Conservation (phyloP, 139 green algal species). For the Diplosphaera chodatii region DNA sequence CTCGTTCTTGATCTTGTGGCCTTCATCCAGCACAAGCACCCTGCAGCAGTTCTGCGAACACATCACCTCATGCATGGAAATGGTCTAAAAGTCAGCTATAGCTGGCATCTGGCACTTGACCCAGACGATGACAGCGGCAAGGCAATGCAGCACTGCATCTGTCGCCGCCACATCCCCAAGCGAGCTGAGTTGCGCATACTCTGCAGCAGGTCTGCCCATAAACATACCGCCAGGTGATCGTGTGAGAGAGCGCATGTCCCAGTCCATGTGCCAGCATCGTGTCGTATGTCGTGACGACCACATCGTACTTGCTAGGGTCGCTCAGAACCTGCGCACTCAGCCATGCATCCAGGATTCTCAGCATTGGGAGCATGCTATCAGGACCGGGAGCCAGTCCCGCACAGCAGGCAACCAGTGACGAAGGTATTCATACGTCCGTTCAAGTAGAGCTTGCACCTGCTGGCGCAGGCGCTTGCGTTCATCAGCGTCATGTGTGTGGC, state of each 20-base stretch:
- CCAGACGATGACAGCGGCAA: no score
- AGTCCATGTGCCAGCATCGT: slow-evolving; percentile 47
- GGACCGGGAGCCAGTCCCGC: no score
- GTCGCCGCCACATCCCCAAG: no score
- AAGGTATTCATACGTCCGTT: no score
- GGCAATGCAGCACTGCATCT: no score
- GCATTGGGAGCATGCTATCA: no score
- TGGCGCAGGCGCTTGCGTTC: slow-evolving; percentile 43
- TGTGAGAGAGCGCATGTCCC: slow-evolving; percentile 26
- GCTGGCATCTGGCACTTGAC: no score
- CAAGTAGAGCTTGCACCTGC: slow-evolving; percentile 11
- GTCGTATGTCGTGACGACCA: slow-evolving; percentile 64
- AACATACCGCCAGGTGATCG: slow-evolving; percentile 28
- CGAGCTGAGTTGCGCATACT: no score
- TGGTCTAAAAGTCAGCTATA: no score
- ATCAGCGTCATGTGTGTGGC: slow-evolving; percentile 36
- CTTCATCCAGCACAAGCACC: slow-evolving; percentile 35
- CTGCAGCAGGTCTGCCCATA: no score
- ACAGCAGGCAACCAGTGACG: no score
- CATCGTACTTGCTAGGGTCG: slow-evolving; percentile 53
- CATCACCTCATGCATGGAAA: neutral
- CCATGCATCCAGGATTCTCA: no score
- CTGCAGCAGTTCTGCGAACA: neutral
- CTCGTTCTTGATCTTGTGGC: slow-evolving; percentile 40
- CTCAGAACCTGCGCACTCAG: slow-evolving; percentile 47